These are phyloP conservation scores for Penicillium fimorum DNA, from an alignment of 495 filamentous ascomycete species.

Conservation along the genomic window DNA sequence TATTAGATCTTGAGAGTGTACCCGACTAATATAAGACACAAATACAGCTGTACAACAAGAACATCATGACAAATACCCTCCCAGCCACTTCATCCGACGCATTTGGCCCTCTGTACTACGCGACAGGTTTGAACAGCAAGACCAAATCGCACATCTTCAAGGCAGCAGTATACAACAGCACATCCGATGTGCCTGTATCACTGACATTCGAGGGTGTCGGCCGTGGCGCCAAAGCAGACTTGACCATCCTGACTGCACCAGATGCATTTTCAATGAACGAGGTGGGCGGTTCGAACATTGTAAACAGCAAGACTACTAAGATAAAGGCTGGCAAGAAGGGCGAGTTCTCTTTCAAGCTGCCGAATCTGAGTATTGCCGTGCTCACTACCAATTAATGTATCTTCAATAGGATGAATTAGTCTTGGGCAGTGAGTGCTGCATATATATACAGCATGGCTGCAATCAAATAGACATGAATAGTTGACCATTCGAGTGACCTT, in stretches of 20 bases:
- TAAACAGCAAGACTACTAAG: conserved; percentile 43
- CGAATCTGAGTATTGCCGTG: conserved; percentile 53
- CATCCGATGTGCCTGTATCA: conserved; percentile 46
- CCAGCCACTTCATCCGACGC: conserved; percentile 37
- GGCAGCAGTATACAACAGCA: conserved; percentile 65
- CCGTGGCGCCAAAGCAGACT: conserved; percentile 43
- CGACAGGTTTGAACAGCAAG: conserved; percentile 31
- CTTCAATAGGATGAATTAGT: not conserved
- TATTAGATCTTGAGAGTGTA: not conserved
- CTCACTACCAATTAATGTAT: conserved; percentile 31
- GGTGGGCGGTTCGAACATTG: conserved; percentile 38
- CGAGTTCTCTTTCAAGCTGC: conserved; percentile 48
- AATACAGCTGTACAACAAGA: conserved; percentile 40
- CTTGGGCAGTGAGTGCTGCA: not conserved
- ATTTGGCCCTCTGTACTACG: conserved; percentile 49
- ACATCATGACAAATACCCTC: conserved; percentile 43
- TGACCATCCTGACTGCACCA: conserved; percentile 59
- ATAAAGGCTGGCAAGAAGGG: conserved; percentile 45
- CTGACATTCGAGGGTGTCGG: conserved; percentile 54
- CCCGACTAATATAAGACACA: not conserved
- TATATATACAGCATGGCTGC: not conserved
- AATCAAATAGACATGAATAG: not conserved
- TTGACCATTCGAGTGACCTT: too few species aligned
- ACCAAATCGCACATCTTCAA: conserved; percentile 54
- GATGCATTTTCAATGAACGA: conserved; percentile 40